A percentile compares a stretch with the other conserved stretches of the same genome.
Evolutionary conservation across 345 rosid species (phyloP).

Genomic region (Sisymbrium irio): DNA sequence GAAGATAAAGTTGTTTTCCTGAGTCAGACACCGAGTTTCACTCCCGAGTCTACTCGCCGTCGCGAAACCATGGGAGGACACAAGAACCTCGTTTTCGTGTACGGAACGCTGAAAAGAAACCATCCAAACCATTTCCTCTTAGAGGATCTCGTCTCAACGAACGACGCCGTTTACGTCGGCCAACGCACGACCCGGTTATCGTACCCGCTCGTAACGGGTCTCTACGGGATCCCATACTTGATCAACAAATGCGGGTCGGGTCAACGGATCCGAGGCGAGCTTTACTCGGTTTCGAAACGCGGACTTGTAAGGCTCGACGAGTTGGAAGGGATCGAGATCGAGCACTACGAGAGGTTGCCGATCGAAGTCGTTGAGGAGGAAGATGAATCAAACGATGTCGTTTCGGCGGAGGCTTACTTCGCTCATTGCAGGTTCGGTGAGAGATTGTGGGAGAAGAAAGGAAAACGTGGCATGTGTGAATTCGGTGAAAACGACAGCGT

Average conservation of each 20-base stretch:
- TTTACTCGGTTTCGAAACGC: constrained; percentile 53
- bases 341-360: constrained; percentile 73
- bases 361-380: constrained; percentile 33
- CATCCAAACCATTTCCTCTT: constrained; percentile 47
- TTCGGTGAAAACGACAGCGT: constrained; percentile 34
- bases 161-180: constrained; percentile 53
- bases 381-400: constrained; percentile 11
- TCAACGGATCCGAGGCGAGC: constrained; percentile 58
- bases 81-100: constrained; percentile 46
- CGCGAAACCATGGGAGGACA: constrained; percentile 14
- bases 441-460: constrained; percentile 56
- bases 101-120: constrained; percentile 67
- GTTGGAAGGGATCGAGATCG: constrained; percentile 51
- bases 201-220: constrained; percentile 72
- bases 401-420: constrained; percentile 61
- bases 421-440: constrained; percentile 58
- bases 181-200: constrained; percentile 39
- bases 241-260: constrained; percentile 56
- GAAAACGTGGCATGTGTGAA: constrained; percentile 48
- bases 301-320: constrained; percentile 58
- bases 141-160: constrained; percentile 38
- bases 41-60: not conserved
- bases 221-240: constrained; percentile 66
- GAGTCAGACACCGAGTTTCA: not conserved
- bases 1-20: not conserved